These are phyloP conservation scores for Trametes cubensis DNA, from an alignment of 768 basidiomycete species.

Conservation along the genomic window DNA sequence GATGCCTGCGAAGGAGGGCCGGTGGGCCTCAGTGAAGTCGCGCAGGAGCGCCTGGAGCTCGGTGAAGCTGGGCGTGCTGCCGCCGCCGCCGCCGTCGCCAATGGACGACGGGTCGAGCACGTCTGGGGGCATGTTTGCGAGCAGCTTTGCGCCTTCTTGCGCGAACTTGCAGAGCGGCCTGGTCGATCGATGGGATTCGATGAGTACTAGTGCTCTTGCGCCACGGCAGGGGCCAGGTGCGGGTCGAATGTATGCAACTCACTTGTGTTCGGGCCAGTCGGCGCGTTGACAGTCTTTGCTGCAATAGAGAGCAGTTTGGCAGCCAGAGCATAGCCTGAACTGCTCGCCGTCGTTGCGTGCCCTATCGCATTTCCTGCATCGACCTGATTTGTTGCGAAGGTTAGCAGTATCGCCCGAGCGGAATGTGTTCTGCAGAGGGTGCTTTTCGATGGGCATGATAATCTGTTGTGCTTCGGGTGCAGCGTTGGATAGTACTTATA, in stretches of 20 bases:
- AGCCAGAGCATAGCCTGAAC: neutral
- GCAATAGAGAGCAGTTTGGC: neutral
- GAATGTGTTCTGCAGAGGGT: neutral
- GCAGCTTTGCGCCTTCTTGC: neutral
- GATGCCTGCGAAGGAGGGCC: neutral
- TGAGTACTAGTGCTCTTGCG: neutral
- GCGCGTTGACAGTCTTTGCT: conserved; percentile 3
- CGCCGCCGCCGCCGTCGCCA: neutral
- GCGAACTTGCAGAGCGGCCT: conserved; percentile 2
- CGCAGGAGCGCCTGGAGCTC: neutral
- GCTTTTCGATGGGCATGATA: neutral
- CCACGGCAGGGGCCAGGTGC: too few relatives aligned
- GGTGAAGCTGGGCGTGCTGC: neutral
- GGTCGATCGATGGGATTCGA: too few relatives aligned
- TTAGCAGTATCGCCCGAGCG: neutral
- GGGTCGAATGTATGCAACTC: too few relatives aligned
- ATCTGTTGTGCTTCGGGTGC: too few relatives aligned
- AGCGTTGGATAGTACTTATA: too few relatives aligned
- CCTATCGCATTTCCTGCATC: conserved; percentile 3
- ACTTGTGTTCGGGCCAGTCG: conserved; percentile 6
- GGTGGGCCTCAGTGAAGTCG: conserved; percentile 5
- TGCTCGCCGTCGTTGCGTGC: neutral
- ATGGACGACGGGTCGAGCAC: neutral
- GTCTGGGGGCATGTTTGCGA: neutral
- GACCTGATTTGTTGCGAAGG: conserved; percentile 5